Evolutionary conservation across 306 rosid genomes (phyloP), one percentile per base, ranked within the genome.

Genomic region (Casuarina cunninghamiana): DNA sequence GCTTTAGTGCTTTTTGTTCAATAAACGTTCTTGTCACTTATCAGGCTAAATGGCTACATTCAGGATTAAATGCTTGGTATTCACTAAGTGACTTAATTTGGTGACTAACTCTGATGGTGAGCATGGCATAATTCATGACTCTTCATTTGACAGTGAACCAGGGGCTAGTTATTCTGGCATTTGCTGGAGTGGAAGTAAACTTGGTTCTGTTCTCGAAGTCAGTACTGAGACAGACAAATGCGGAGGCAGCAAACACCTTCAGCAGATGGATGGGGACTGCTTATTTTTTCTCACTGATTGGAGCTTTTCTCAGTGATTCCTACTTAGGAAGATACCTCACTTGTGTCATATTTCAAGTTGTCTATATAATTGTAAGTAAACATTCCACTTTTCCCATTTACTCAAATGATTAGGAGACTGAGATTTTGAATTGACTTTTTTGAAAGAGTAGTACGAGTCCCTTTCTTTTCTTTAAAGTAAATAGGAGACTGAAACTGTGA

Each of bases 191-290:
- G 17, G 94, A 88, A 75, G 91, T 90, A 61, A 87, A 90, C 73
- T 58, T 87, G 87, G 94, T 90, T 80, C 82, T 84, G 46, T 90
- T 90, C 60, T 77, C 90, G 35, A 90, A 87, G 79, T 85, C 86
- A 49, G 91, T 90, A 3, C 65, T 90, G 80, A 84, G 91, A 76
- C 89, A 84, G 38, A 75, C 85, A 49, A 90, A 90, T 83, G 88
- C 91, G 5, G 90, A 85, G 17, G 88, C 91, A 75, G 90, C 94
- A 42, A 88, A 86, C 72, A 90, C 86, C 8, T 86, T 87, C 71
- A 90, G 89, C 77, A 88, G 78, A 71, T 90, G 91, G 94, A 80
- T 90, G 88, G 94, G 90, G 77, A 86, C 94, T 48, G 81, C 88
- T 16, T 80, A 90, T 75, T 74, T 75, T 58, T 90, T 80, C 86